Percentiles rank a stretch among this genome's conserved stretches.
Conservation (phyloP, 805 yeast species). For the Monosporozyma servazzii region DNA sequence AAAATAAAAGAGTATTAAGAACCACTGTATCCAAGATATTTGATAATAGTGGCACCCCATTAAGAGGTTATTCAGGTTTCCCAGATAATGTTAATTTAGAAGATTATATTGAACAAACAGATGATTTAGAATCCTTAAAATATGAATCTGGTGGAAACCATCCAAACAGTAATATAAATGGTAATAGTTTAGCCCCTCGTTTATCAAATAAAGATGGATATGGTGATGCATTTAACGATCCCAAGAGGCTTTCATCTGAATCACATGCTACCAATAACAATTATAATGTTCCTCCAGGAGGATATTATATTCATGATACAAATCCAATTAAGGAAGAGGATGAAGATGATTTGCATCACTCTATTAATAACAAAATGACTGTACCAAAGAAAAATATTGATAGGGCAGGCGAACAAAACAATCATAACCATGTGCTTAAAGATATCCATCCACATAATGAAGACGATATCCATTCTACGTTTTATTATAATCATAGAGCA, state of each 20-base stretch:
- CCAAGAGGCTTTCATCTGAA: constrained; percentile 2
- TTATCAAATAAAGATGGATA: constrained; percentile 6
- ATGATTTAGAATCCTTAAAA: constrained; percentile 18
- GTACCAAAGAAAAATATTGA: background rate
- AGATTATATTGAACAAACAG: constrained; percentile 36
- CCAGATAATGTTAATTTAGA: constrained; percentile 48
- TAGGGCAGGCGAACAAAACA: constrained; percentile 2
- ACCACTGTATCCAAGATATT: constrained; percentile 68
- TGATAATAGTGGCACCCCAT: constrained; percentile 63
- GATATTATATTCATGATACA: constrained; percentile 5
- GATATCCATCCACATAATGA: constrained; percentile 17
- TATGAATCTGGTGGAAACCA: background rate
- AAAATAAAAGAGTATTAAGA: constrained; percentile 34
- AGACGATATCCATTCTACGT: constrained; percentile 29
- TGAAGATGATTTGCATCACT: constrained; percentile 1
- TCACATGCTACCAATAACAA: background rate
- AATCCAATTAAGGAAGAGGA: constrained; percentile 17
- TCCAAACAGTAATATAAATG: background rate
- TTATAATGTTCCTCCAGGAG: background rate
- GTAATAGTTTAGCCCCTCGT: background rate
- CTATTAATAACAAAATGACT: background rate
- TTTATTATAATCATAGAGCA: constrained; percentile 26
- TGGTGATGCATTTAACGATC: constrained; percentile 3
- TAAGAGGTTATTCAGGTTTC: constrained; percentile 63
- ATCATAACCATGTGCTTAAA: constrained; percentile 1